Conservation (phyloP, 2,329 filamentous ascomycete species). For the Pseudocercospora fijiensis region DNA sequence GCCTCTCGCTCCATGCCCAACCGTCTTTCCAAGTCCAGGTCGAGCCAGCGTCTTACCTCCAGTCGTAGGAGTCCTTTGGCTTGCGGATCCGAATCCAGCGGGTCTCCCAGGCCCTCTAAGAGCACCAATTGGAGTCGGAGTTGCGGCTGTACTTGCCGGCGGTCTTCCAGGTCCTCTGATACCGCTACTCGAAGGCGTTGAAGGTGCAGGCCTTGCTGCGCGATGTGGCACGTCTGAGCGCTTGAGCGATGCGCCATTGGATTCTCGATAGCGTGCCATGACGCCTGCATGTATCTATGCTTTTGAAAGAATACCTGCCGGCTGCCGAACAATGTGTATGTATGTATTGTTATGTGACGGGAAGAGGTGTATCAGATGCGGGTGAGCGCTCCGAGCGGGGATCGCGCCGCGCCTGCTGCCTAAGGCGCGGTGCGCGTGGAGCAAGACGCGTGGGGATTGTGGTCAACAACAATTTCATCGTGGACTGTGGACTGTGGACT, state of each 20-base stretch:
- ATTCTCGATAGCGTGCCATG: not conserved
- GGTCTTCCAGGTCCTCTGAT: slow-evolving; percentile 2
- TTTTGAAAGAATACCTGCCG: not conserved
- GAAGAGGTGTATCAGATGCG: not conserved
- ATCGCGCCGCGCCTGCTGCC: not conserved
- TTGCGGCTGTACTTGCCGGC: not conserved
- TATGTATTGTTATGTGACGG: not conserved
- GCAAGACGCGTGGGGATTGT: too few species aligned
- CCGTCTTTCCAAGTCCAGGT: slow-evolving; percentile 15
- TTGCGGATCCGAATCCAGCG: not conserved
- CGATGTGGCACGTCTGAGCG: slow-evolving; percentile 14
- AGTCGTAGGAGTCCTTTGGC: slow-evolving; percentile 10
- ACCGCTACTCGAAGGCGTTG: not conserved
- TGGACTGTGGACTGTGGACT: too few species aligned
- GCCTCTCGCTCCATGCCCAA: slow-evolving; percentile 20
- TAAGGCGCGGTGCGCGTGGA: not conserved
- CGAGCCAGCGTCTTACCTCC: slow-evolving; percentile 10
- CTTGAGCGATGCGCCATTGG: slow-evolving; percentile 1
- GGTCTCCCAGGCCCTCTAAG: not conserved
- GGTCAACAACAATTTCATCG: too few species aligned
- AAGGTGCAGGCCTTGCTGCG: not conserved
- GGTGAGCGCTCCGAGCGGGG: not conserved
- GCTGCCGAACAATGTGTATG: not conserved
- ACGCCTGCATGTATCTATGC: not conserved
- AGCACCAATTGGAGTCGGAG: not conserved